Percentiles rank a stretch among this genome's conserved stretches.
Evolutionary conservation across 345 rosid genomes (phyloP).

Genomic region (Pistacia atlantica): DNA sequence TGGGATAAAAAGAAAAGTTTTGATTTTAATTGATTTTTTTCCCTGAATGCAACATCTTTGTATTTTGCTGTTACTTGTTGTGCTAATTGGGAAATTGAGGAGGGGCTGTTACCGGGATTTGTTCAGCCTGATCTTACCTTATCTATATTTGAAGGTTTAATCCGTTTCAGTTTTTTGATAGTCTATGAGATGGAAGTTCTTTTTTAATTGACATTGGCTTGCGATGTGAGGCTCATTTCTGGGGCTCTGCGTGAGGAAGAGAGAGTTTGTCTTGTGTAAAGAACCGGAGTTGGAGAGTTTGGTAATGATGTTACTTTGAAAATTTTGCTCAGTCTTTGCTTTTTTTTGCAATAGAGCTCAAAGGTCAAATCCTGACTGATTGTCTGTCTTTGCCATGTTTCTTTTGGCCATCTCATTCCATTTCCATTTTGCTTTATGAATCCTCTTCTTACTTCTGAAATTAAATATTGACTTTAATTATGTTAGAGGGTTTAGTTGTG

Average conservation of each 20-base stretch:
- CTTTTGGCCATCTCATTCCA: neutral
- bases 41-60: neutral
- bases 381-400: neutral
- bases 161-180: neutral
- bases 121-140: neutral
- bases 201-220: neutral
- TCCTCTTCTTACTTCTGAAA: conserved; percentile 1
- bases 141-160: neutral
- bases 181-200: neutral
- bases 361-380: neutral
- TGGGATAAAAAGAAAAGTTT: neutral
- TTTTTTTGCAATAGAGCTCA: neutral
- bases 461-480: no score
- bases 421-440: neutral
- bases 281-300: neutral
- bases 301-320: neutral
- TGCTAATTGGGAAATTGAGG: neutral
- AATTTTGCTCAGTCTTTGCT: neutral
- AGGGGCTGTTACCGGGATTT: neutral
- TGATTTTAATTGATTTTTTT: neutral
- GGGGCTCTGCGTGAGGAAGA: neutral
- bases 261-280: neutral
- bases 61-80: neutral
- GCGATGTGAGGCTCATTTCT: neutral
- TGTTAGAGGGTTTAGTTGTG: neutral